Evolutionary conservation across 2,329 filamentous ascomycete genomes (phyloP), one percentile per base, ranked within the genome.

Genomic region (Paraphoma sp.): DNA sequence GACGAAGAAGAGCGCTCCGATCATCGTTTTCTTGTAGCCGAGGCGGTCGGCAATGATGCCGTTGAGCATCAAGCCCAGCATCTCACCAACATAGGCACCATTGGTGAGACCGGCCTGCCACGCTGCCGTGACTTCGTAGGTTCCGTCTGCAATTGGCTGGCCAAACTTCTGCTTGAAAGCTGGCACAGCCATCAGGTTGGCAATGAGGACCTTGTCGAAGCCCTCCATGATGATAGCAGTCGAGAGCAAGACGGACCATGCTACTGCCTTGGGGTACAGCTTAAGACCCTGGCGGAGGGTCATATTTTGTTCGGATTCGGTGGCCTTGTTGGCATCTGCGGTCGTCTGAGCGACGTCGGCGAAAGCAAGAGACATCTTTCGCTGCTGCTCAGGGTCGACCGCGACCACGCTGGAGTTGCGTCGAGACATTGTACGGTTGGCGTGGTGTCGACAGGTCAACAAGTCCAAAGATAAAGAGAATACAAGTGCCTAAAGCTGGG

Each of bases 151-250:
- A 28, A 73, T 60, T 36, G 69, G 73, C 6, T 70, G 67, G 31
- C 81, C 80, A 53, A 78, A 82, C 51, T 69, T 71, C 46, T 66
- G 58, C 58, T 81, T 78, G 75, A 82, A 82, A 9, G 76, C 73
- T 5, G 76, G 78, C 14, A 80, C 79, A 30, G 73, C 80, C 60
- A 86, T 92, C 67, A 95, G 90, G 75, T 92, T 93, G 79, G 89
- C 91, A 72, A 94, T 88, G 57, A 96, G 81, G 67, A 86, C 87
- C 57, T 94, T 84, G 75, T 96, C 92, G 79, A 93, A 96, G 7
- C 91, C 92, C 76, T 96, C 92, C 93, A 97, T 97, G 68, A 87
- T 87, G 72, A 96, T 95, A 73, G 89, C 92, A 0, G 90, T 92
- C 11, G 90, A 94, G 75, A 97, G 92, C 56, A 96, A 81, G 48